Percentiles rank a stretch among this genome's conserved stretches.
phyloP scores from a whole-genome alignment of 805 yeast genomes.

The Starmerella apis region DNA sequence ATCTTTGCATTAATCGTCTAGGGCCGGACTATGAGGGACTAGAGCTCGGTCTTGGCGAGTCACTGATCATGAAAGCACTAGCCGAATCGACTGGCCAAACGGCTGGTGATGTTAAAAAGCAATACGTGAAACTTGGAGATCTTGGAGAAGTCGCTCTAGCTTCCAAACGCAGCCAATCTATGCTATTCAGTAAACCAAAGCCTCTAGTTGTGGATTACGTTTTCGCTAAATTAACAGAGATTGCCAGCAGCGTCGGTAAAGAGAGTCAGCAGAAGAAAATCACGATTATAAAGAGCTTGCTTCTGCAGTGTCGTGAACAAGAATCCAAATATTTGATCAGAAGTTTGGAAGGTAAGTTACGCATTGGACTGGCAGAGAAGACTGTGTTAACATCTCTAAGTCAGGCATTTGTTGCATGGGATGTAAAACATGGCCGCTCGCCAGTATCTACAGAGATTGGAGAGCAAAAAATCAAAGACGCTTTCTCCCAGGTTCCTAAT shows the following conservation, averaged over 20 bases:
- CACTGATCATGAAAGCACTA: constrained; percentile 74
- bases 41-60: constrained; percentile 90
- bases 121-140: constrained; percentile 75
- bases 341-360: constrained; percentile 80
- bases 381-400: constrained; percentile 76
- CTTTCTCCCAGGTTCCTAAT: constrained; percentile 82
- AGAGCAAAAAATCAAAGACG: constrained; percentile 57
- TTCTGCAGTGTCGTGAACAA: constrained; percentile 71
- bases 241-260: constrained; percentile 68
- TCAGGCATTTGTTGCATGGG: constrained; percentile 65
- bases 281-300: constrained; percentile 65
- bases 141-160: constrained; percentile 78
- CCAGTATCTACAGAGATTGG: constrained; percentile 9
- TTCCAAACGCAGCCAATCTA: constrained; percentile 74
- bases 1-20: constrained; percentile 72
- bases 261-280: constrained; percentile 75
- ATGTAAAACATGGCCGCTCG: constrained; percentile 31
- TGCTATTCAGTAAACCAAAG: constrained; percentile 79
- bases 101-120: constrained; percentile 54
- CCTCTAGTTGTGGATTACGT: constrained; percentile 65
- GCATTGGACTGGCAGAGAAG: constrained; percentile 91
- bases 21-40: constrained; percentile 96
- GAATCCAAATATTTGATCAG: constrained; percentile 89
- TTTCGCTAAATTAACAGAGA: constrained; percentile 59
- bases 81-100: constrained; percentile 84